Conservation (phyloP, 176 grass and related monocot genomes). For the Areca catechu region DNA sequence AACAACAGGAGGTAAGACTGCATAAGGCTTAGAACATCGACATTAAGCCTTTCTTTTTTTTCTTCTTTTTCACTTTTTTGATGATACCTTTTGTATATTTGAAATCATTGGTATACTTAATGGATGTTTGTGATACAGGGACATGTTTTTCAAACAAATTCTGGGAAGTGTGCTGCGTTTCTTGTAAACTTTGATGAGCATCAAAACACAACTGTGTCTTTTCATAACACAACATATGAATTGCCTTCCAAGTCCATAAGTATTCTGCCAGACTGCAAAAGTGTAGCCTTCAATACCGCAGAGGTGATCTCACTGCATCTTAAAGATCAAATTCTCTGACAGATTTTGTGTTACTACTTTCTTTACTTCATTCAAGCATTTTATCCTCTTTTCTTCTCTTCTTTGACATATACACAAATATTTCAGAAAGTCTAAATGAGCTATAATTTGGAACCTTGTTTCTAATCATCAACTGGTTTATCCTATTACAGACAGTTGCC, state of each 20-base stretch:
- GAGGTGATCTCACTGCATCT: slow-evolving; percentile 32
- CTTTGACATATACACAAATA: background rate
- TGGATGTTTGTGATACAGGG: slow-evolving; percentile 27
- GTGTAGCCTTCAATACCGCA: slow-evolving; percentile 55
- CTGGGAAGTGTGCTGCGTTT: slow-evolving; percentile 55
- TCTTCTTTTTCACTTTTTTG: too few species aligned
- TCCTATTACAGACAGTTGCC: too few species aligned
- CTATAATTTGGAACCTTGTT: too few species aligned
- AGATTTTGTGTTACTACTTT: too few species aligned
- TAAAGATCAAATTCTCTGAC: background rate
- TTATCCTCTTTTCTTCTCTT: too few species aligned
- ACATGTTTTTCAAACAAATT: slow-evolving; percentile 69
- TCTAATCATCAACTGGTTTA: too few species aligned
- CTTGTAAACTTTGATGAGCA: slow-evolving; percentile 54
- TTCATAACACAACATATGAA: slow-evolving; percentile 41
- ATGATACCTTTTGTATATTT: background rate
- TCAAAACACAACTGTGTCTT: slow-evolving; percentile 21
- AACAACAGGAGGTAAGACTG: slow-evolving; percentile 66
- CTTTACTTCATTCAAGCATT: too few species aligned
- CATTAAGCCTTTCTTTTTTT: background rate
- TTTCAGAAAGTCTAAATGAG: background rate
- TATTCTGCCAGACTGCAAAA: slow-evolving; percentile 60
- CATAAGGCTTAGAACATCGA: background rate
- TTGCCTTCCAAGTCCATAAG: slow-evolving; percentile 58
- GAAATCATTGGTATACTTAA: too few species aligned